Conservation (phyloP, 495 filamentous ascomycete species). For the Annulohypoxylon nitens region DNA sequence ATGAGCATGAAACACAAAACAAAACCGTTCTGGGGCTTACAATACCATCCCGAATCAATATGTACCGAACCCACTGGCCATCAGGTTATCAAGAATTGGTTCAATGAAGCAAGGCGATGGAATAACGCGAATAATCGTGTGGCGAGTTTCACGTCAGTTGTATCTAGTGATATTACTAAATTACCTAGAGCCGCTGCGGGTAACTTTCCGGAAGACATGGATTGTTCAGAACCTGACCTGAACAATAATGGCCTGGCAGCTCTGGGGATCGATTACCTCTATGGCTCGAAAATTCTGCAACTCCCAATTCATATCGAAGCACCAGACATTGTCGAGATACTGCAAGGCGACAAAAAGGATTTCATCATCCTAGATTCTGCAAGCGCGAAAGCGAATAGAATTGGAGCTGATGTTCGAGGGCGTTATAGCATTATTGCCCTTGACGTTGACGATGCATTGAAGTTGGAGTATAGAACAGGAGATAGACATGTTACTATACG, state of each 20-base stretch:
- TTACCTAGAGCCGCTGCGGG: conserved; percentile 16
- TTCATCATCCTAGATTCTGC: conserved; percentile 69
- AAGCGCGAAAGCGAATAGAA: conserved; percentile 55
- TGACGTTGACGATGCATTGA: conserved; percentile 64
- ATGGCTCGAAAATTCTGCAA: conserved; percentile 49
- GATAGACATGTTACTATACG: conserved; percentile 53
- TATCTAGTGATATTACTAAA: conserved; percentile 42
- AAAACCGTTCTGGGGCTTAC: conserved; percentile 90
- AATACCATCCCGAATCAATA: conserved; percentile 95
- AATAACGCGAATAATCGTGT: conserved; percentile 51
- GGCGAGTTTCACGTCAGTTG: neutral
- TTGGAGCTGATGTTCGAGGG: conserved; percentile 65
- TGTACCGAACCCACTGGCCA: conserved; percentile 81
- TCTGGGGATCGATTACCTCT: conserved; percentile 45
- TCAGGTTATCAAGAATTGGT: conserved; percentile 82
- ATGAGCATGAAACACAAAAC: conserved; percentile 79
- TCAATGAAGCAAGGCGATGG: conserved; percentile 69
- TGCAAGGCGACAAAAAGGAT: conserved; percentile 57
- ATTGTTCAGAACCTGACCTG: conserved; percentile 19
- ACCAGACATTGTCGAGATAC: conserved; percentile 63
- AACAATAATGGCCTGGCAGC: conserved; percentile 35
- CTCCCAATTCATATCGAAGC: conserved; percentile 56
- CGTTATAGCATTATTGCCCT: conserved; percentile 77
- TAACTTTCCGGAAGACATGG: neutral
- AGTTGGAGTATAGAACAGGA: conserved; percentile 66